Evolutionary conservation across 108 stramenopile genomes (phyloP).

Genomic region (Schizochytrium sp.): DNA sequence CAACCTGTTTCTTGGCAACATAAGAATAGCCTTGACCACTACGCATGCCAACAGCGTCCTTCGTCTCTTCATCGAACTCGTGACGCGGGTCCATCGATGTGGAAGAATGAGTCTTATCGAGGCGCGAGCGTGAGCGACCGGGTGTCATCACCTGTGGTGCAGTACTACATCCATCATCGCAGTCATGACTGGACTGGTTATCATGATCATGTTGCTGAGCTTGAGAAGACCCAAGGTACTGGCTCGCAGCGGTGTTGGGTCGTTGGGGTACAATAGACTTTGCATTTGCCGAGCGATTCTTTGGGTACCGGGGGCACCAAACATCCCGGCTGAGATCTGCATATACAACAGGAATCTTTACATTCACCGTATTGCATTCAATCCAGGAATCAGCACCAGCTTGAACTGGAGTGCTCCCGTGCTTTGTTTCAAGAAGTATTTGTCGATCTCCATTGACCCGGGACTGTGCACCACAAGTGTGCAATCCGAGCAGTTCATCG

Average conservation of each 20-base stretch:
- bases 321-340: slow-evolving; percentile 16
- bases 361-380: slow-evolving; percentile 17
- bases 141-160: neutral
- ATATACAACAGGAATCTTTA: slow-evolving; percentile 54
- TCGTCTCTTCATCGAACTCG: neutral
- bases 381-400: slow-evolving; percentile 9
- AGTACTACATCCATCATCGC: too few species aligned
- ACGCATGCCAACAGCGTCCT: neutral
- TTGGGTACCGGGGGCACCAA: slow-evolving; percentile 51
- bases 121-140: neutral
- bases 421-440: slow-evolving; percentile 9
- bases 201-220: too few species aligned
- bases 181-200: too few species aligned
- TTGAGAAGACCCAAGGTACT: too few species aligned
- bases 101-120: neutral
- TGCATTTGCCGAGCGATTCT: neutral
- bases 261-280: too few species aligned
- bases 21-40: neutral
- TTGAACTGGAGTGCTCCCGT: neutral
- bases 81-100: neutral
- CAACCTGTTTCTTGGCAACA: too few species aligned
- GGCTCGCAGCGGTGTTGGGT: too few species aligned
- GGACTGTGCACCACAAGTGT: slow-evolving; percentile 14
- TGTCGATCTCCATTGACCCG: slow-evolving; percentile 37
- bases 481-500: slow-evolving; percentile 42